A percentile compares a stretch with the other conserved stretches of the same genome.
Conservation (phyloP, 495 filamentous ascomycete species). For the Evernia prunastri region DNA sequence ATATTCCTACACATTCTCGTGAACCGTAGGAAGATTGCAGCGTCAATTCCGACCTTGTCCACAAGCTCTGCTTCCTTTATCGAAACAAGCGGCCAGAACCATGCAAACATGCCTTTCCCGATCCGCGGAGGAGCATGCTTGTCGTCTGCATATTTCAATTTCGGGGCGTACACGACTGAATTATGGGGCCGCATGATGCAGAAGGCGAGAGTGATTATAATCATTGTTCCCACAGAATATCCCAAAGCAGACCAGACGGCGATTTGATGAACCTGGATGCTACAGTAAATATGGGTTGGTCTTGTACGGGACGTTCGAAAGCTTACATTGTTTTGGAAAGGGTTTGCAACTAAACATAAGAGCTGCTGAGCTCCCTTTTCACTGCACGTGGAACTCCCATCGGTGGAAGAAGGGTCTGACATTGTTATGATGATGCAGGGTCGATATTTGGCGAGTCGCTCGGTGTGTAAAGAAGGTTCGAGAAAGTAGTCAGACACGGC, state of each 20-base stretch:
- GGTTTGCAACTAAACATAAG: slow-evolving; percentile 43
- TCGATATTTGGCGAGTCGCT: neutral
- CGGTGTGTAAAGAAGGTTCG: neutral
- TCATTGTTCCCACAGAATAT: slow-evolving; percentile 69
- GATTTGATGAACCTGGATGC: slow-evolving; percentile 47
- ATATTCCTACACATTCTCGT: slow-evolving; percentile 88
- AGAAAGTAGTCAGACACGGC: neutral
- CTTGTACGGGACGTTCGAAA: neutral
- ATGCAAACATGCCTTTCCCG: slow-evolving; percentile 77
- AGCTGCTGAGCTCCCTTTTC: slow-evolving; percentile 34
- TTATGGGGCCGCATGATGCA: slow-evolving; percentile 87
- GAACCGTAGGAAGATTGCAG: slow-evolving; percentile 82
- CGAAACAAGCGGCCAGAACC: slow-evolving; percentile 68
- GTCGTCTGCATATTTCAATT: slow-evolving; percentile 84
- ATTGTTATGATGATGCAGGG: neutral
- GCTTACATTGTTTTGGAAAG: slow-evolving; percentile 42
- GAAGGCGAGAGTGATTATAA: slow-evolving; percentile 69
- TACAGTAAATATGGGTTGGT: slow-evolving; percentile 1
- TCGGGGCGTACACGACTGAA: slow-evolving; percentile 85
- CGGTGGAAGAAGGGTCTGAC: too few relatives aligned
- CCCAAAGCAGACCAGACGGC: slow-evolving; percentile 74
- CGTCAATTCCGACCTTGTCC: slow-evolving; percentile 79
- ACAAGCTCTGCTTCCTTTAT: slow-evolving; percentile 72
- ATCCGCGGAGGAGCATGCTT: slow-evolving; percentile 90
- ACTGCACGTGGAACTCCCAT: neutral